Evolutionary conservation across 768 basidiomycete genomes (phyloP).

Genomic region (Vishniacozyma victoriae): DNA sequence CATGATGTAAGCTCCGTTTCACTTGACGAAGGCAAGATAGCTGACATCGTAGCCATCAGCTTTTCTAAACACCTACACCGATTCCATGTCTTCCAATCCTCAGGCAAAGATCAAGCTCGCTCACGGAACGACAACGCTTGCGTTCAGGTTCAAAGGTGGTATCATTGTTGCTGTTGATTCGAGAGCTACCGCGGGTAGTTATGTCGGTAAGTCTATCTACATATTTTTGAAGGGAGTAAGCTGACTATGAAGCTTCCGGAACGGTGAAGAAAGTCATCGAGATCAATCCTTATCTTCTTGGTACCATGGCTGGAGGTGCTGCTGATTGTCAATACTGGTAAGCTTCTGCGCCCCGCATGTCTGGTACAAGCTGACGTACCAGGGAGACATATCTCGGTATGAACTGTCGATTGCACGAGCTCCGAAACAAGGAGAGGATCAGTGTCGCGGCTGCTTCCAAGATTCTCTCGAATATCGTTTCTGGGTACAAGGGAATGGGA

Average conservation of each 20-base stretch:
- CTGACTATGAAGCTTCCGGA: slow-evolving; percentile 65
- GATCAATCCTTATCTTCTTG: slow-evolving; percentile 97
- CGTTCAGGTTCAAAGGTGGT: slow-evolving; percentile 92
- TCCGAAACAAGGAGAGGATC: slow-evolving; percentile 90
- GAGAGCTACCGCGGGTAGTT: slow-evolving; percentile 91
- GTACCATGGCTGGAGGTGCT: slow-evolving; percentile 99
- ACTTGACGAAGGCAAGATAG: not conserved
- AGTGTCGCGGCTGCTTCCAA: slow-evolving; percentile 99
- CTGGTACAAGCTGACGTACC: slow-evolving; percentile 47
- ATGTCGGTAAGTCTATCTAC: slow-evolving; percentile 65
- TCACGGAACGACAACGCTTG: slow-evolving; percentile 96
- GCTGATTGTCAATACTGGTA: slow-evolving; percentile 56
- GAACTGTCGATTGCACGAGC: slow-evolving; percentile 92
- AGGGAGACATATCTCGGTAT: slow-evolving; percentile 99
- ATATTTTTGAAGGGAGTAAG: not conserved
- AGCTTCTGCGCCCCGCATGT: slow-evolving; percentile 14
- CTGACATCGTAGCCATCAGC: slow-evolving; percentile 63
- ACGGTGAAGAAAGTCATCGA: slow-evolving; percentile 99
- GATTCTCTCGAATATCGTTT: slow-evolving; percentile 93
- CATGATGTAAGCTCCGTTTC: slow-evolving; percentile 32
- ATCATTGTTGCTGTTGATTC: slow-evolving; percentile 99
- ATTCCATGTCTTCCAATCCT: slow-evolving; percentile 82
- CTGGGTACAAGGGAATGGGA: slow-evolving; percentile 98
- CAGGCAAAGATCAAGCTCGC: slow-evolving; percentile 94
- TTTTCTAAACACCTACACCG: slow-evolving; percentile 88